A percentile compares a stretch with the other conserved stretches of the same genome.
Conservation (phyloP, 345 rosid species). For the Pistacia atlantica region DNA sequence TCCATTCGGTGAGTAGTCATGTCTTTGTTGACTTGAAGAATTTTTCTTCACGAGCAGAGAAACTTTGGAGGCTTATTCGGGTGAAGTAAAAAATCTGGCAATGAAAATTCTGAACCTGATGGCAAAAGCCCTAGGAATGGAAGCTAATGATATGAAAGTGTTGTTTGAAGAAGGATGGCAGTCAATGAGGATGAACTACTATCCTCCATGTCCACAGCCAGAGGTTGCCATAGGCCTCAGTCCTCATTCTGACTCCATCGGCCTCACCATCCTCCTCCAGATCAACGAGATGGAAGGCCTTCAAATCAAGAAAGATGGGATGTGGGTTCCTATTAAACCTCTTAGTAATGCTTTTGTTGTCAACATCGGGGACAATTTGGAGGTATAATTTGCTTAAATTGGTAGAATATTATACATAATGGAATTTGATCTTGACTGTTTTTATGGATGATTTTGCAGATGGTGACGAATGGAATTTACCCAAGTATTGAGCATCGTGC, state of each 20-base stretch:
- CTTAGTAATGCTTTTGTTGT: slow-evolving; percentile 23
- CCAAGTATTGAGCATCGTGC: slow-evolving; percentile 10
- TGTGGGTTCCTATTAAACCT: slow-evolving; percentile 20
- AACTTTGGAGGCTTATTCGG: slow-evolving; percentile 14
- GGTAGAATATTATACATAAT: too few species aligned
- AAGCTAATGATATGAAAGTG: slow-evolving; percentile 4
- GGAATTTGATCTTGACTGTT: too few species aligned
- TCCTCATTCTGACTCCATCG: slow-evolving; percentile 30
- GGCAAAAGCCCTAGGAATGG: slow-evolving; percentile 20
- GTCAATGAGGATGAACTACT: slow-evolving; percentile 22
- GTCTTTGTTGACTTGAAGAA: not conserved
- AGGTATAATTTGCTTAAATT: slow-evolving; percentile 1
- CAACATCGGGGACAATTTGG: slow-evolving; percentile 23
- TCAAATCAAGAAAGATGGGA: slow-evolving; percentile 25
- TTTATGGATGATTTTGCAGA: slow-evolving; percentile 9
- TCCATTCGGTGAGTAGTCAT: too few species aligned
- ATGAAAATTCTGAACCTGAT: slow-evolving; percentile 19
- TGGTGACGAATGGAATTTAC: not conserved
- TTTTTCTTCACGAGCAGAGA: slow-evolving; percentile 9
- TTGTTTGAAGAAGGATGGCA: slow-evolving; percentile 22
- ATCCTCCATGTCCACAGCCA: slow-evolving; percentile 40
- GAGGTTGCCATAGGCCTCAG: slow-evolving; percentile 37
- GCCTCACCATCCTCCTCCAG: slow-evolving; percentile 24
- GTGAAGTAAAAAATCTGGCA: slow-evolving; percentile 10
- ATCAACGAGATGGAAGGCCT: slow-evolving; percentile 28